These are phyloP conservation scores for Annulohypoxylon truncatum DNA, from an alignment of 2,329 filamentous ascomycete genomes.

Conservation along the genomic window DNA sequence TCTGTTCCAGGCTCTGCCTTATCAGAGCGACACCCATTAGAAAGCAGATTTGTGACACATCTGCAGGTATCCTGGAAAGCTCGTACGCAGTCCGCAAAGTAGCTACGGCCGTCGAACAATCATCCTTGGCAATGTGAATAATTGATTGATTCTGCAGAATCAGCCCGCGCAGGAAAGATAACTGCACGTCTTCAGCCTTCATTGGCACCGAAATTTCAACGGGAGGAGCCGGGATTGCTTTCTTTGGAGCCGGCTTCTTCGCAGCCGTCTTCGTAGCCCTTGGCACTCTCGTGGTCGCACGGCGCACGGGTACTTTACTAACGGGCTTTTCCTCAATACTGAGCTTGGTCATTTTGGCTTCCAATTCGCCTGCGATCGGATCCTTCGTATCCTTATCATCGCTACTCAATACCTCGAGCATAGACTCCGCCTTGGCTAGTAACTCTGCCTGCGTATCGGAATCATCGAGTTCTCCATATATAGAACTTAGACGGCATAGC, in stretches of 20 bases:
- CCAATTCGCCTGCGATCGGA: constrained; percentile 48
- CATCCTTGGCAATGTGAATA: constrained; percentile 60
- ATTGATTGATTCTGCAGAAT: constrained; percentile 58
- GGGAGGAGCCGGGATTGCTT: constrained; percentile 16
- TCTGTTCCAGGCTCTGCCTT: constrained; percentile 75
- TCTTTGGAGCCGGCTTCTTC: constrained; percentile 47
- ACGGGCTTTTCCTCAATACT: constrained; percentile 49
- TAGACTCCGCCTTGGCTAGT: constrained; percentile 62
- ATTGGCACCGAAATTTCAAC: constrained; percentile 26
- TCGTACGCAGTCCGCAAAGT: constrained; percentile 64
- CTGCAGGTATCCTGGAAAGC: constrained; percentile 56
- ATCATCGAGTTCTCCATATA: constrained; percentile 64
- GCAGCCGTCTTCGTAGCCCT: constrained; percentile 42
- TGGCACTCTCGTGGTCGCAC: constrained; percentile 35
- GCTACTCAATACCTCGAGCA: constrained; percentile 53
- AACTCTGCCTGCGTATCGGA: constrained; percentile 57
- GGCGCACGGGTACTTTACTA: constrained; percentile 37
- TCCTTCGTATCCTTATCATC: constrained; percentile 23
- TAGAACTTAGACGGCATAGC: constrained; percentile 66
- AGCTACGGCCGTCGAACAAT: constrained; percentile 68
- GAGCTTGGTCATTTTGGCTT: constrained; percentile 52
- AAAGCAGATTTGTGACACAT: constrained; percentile 64
- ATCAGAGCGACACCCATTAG: constrained; percentile 75
- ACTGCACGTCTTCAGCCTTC: constrained; percentile 49
- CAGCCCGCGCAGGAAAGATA: constrained; percentile 54